Evolutionary conservation across 352 stramenopile species (phyloP).

Genomic region (Phytopythium sindhum): DNA sequence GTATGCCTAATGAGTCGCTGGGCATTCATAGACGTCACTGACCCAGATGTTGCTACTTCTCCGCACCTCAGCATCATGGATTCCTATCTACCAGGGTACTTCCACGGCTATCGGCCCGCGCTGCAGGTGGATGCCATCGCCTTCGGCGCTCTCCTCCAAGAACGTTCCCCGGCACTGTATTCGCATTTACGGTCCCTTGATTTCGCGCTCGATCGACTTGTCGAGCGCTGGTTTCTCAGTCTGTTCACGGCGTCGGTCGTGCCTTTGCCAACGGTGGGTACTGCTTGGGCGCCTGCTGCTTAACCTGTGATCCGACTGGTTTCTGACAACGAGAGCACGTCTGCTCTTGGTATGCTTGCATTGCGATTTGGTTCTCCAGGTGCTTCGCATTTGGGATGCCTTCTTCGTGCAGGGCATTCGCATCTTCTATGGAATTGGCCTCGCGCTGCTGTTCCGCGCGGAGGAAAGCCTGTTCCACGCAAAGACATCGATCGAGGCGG

Average conservation of each 20-base stretch:
- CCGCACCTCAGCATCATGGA: slow-evolving; percentile 48
- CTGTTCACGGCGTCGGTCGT: slow-evolving; percentile 67
- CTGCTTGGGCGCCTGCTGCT: neutral
- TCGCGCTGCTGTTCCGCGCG: slow-evolving; percentile 60
- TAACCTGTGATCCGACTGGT: neutral
- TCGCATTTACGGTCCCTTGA: slow-evolving; percentile 46
- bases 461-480: slow-evolving; percentile 68
- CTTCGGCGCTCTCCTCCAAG: slow-evolving; percentile 52
- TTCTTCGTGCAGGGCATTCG: slow-evolving; percentile 74
- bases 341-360: neutral
- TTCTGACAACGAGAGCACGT: neutral
- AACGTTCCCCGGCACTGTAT: slow-evolving; percentile 44
- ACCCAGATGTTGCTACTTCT: neutral
- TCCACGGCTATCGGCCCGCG: slow-evolving; percentile 67
- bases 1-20: slow-evolving; percentile 18
- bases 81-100: slow-evolving; percentile 67
- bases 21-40: neutral
- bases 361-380: slow-evolving; percentile 17
- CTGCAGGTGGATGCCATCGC: slow-evolving; percentile 65
- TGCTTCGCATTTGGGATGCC: slow-evolving; percentile 74
- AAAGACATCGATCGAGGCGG: slow-evolving; percentile 43
- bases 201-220: slow-evolving; percentile 50
- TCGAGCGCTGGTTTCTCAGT: slow-evolving; percentile 75
- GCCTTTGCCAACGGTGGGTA: slow-evolving; percentile 60
- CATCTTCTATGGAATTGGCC: slow-evolving; percentile 66